These are phyloP conservation scores for Symbiodinium natans DNA, from an alignment of 73 alveolate genomes.

Conservation along the genomic window DNA sequence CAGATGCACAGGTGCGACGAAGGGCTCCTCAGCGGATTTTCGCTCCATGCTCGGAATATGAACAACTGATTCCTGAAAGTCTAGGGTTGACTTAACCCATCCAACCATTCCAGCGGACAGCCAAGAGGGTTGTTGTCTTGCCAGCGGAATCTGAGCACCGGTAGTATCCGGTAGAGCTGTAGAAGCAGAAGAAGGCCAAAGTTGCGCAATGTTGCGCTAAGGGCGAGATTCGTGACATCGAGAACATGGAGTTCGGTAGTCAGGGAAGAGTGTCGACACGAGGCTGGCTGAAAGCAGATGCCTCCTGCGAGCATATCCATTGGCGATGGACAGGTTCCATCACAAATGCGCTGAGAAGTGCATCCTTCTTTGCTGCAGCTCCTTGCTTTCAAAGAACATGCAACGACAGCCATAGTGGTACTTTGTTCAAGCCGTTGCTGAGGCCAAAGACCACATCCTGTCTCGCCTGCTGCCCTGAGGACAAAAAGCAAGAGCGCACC, in stretches of 20 bases:
- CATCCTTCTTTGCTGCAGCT: conserved; percentile 53
- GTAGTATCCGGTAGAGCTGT: too few species aligned
- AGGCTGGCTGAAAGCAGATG: not conserved
- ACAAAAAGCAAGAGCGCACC: too few species aligned
- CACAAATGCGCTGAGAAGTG: not conserved
- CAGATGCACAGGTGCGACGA: conserved; percentile 40
- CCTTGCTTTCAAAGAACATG: not conserved
- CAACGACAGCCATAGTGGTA: too few species aligned
- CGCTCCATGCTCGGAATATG: not conserved
- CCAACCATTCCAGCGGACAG: too few species aligned
- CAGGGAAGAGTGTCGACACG: conserved; percentile 12
- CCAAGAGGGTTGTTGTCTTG: too few species aligned
- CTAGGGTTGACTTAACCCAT: too few species aligned
- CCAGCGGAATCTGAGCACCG: too few species aligned
- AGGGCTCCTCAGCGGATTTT: conserved; percentile 61
- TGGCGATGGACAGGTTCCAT: not conserved
- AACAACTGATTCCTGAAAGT: too few species aligned
- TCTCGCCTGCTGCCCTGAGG: not conserved
- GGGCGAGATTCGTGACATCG: conserved; percentile 87
- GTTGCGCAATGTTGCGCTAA: not conserved
- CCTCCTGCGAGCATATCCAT: not conserved
- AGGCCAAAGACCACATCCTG: conserved; percentile 77
- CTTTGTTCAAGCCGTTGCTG: not conserved
- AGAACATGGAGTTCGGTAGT: conserved; percentile 50
- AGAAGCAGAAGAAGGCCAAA: too few species aligned